phyloP scores from a whole-genome alignment of 306 rosid species.

The Biancaea sappan region DNA sequence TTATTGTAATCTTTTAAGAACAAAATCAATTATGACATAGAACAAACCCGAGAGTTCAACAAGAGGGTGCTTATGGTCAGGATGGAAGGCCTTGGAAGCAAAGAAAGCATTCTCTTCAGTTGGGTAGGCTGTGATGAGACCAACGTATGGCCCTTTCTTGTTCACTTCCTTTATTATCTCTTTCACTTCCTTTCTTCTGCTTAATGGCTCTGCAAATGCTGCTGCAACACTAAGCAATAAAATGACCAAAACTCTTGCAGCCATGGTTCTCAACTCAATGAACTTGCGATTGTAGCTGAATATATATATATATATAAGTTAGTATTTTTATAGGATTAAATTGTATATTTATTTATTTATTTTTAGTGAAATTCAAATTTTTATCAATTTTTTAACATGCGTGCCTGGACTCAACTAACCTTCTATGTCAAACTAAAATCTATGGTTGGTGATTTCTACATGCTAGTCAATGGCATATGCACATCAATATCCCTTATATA shows the following conservation, averaged over 20 bases:
- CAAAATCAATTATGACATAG: not conserved
- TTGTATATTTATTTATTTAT: too few relatives aligned
- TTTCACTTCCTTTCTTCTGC: not conserved
- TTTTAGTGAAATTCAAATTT: too few relatives aligned
- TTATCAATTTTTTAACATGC: too few relatives aligned
- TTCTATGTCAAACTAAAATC: not conserved
- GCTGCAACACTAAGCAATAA: not conserved
- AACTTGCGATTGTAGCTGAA: too few relatives aligned
- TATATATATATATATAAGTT: too few relatives aligned
- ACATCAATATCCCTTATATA: not conserved
- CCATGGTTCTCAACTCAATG: not conserved
- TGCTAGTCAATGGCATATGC: not conserved
- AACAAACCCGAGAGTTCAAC: slow-evolving; percentile 43
- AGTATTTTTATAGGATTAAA: too few relatives aligned
- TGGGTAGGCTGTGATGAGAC: slow-evolving; percentile 43
- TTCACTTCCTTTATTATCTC: slow-evolving; percentile 38
- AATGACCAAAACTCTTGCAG: not conserved
- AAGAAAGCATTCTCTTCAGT: slow-evolving; percentile 46
- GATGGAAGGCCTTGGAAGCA: slow-evolving; percentile 31
- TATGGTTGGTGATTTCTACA: not conserved
- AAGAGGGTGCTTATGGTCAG: slow-evolving; percentile 39
- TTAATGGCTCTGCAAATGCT: slow-evolving; percentile 21
- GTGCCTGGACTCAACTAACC: not conserved
- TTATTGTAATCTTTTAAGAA: too few relatives aligned
- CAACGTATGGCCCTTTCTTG: slow-evolving; percentile 45